Base-by-base conservation (phyloP, 768 basidiomycete species). In the Daedalea quercina region DNA sequence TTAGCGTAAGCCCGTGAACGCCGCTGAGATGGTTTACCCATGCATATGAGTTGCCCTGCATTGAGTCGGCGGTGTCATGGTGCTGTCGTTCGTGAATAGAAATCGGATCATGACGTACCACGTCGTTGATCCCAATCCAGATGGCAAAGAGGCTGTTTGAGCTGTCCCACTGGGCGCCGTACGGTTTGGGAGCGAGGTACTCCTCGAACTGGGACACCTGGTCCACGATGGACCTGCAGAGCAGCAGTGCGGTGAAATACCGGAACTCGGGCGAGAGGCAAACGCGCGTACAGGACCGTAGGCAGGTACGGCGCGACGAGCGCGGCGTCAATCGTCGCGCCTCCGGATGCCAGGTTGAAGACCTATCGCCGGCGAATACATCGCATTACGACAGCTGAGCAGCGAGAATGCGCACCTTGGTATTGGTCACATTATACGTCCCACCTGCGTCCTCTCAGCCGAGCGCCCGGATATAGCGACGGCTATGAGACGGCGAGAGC, bases 381-480 rank as follows among this genome's bases (percentile, higher is more conserved):
- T 47, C 9, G 33, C 28, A 25, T 55, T 44, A 52, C 47, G 52
- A 51, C 46, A 51, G 48, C 52, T 22, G 37, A 26, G 22, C 31
- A 37, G 22, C 28, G 28, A 46, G 13, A 31, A 26, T 13, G 49
- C 58, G 20, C 35, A 79, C 80, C 67, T 76, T 74, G 49, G 77
- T 73, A 31, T 73, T 65, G 1, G 76, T 79, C 40, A 81, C 74
- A 54, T 84, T 84, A 62, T 78, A 84, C 3, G 76, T 76, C 12
- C 63, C 69, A 26, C 74, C 80, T 79, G 35, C 7, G 20, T 9
- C 34, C 11, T 22, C 52, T 17, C 35, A 51, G 47, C 20, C 35
- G 35, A 42, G 54, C 35, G 41, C 47, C 25, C 44, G 44, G 26
- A 19, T 31, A 17, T 35, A 47, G 22, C 15, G 42, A 42, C 37